Conservation (phyloP, 495 filamentous ascomycete genomes). For the Neurospora cerealis region DNA sequence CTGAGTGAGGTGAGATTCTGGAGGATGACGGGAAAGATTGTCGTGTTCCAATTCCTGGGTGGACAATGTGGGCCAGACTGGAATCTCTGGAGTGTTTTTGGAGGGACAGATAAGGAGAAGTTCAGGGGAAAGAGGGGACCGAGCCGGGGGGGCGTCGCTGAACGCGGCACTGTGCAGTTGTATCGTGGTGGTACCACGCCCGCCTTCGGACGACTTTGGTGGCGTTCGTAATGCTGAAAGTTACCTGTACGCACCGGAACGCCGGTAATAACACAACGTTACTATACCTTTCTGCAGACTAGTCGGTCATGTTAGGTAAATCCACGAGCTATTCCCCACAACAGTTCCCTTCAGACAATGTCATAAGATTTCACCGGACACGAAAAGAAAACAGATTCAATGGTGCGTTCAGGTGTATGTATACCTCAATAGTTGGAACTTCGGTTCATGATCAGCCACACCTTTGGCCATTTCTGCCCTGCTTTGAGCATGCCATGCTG, state of each 20-base stretch:
- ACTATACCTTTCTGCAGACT: background rate
- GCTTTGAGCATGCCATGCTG: background rate
- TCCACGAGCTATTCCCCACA: background rate
- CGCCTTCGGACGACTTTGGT: background rate
- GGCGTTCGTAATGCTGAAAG: background rate
- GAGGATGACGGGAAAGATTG: background rate
- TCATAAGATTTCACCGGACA: background rate
- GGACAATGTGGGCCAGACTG: background rate
- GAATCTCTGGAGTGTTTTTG: background rate
- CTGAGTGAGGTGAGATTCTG: conserved; percentile 14
- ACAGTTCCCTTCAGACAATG: background rate
- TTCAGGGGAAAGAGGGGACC: background rate
- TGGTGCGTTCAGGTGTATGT: background rate
- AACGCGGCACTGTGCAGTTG: background rate
- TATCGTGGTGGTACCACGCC: background rate
- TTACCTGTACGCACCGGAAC: background rate
- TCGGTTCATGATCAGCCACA: background rate
- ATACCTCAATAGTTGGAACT: background rate
- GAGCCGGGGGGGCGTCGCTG: background rate
- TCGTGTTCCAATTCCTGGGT: background rate
- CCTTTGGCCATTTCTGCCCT: background rate
- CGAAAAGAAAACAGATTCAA: background rate
- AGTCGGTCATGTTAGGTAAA: background rate
- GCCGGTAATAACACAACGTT: background rate
- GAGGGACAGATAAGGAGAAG: background rate